Evolutionary conservation across 2,329 filamentous ascomycete species (phyloP), one percentile per base, ranked within the genome.

Genomic region (Golovinomyces cichoracearum): DNA sequence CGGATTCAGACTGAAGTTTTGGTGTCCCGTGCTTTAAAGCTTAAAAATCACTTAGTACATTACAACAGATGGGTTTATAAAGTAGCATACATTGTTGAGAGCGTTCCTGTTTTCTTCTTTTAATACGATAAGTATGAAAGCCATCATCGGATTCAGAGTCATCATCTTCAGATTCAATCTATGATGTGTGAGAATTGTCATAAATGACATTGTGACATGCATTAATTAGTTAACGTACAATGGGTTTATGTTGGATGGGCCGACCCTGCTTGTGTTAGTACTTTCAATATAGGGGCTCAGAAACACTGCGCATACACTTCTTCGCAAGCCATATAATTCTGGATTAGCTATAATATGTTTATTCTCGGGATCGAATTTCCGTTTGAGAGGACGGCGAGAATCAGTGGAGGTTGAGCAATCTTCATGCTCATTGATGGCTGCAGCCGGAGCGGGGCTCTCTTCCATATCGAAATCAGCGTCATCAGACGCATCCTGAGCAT

Each of bases 261-360:
- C 76, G 72, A 55, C 75, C 74, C 60, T 62, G 47, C 6, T 21
- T n/a, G 35, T 12, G 17, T 47, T 26, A 19, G 50, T 48, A 48
- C 44, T 53, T n/a, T 58, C 66, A 58, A 66, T 6, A 63, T 61
- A 33, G 31, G 1, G n/a, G n/a, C 31, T 33, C n/a, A 33, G n/a
- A 33, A 13, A 33, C 42, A 10, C 5, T 23, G 29, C 29, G 49
- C 47, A 53, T 78, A 90, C 86, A 68, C 90, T 98, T 66, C 90
- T 76, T 57, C 90, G 77, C 56, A 98, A 70, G 45, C 90, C 90
- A 67, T 95, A 98, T 7, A 98, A 70, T 65, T 93, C 85, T 41
- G 90, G 90, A 59, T 98, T 93, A 60, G 83, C 81, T 58, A 79
- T 73, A 57, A 95, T 93, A 60, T 78, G 86, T 44, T 85, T 78